phyloP scores from a whole-genome alignment of 1,284 basidiomycete genomes.

The Naganishia cerealis region DNA sequence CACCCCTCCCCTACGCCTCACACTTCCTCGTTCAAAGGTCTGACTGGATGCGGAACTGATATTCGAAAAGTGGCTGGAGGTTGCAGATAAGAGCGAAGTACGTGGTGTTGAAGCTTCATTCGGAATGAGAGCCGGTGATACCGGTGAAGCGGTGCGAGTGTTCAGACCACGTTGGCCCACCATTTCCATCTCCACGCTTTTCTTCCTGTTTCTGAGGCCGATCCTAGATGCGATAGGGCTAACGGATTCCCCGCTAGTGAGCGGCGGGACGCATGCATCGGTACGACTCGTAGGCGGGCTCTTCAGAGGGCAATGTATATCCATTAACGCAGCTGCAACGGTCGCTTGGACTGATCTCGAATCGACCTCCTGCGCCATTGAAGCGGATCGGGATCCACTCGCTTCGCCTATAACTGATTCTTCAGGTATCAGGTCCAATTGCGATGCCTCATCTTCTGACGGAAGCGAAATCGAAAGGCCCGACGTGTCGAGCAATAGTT shows the following conservation, averaged over 20 bases:
- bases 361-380: not conserved
- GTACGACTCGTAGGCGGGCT: not conserved
- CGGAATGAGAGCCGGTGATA: not conserved
- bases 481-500: not conserved
- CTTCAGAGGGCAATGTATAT: not conserved
- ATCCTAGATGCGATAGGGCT: constrained; percentile 2
- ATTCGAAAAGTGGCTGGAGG: not conserved
- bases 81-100: not conserved
- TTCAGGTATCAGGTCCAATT: not conserved
- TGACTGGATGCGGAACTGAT: not conserved
- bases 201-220: constrained; percentile 1
- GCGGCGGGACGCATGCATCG: not conserved
- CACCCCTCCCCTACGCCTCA: not conserved
- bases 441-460: not conserved
- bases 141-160: not conserved
- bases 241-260: not conserved
- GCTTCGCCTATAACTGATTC: not conserved
- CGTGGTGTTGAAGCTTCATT: not conserved
- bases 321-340: not conserved
- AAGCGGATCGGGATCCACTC: not conserved
- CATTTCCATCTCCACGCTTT: not conserved
- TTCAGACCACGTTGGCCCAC: not conserved
- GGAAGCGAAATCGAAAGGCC: constrained; percentile 1
- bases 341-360: not conserved
- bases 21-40: not conserved